These are phyloP conservation scores for Termitomyces sp. DNA, from an alignment of 768 basidiomycete species.

Conservation along the genomic window DNA sequence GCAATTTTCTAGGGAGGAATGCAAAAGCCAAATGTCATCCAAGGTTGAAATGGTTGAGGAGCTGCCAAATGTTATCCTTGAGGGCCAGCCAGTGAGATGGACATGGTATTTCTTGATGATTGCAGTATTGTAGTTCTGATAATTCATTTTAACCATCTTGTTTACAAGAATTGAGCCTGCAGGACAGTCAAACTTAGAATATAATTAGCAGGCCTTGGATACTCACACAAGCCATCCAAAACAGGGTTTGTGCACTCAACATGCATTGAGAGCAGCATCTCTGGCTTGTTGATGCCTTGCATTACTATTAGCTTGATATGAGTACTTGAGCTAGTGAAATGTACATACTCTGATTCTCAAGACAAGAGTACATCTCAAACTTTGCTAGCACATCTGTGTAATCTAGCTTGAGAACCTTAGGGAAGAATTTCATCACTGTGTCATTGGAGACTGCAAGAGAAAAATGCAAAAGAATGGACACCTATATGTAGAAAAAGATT, in stretches of 20 bases:
- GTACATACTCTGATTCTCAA: neutral
- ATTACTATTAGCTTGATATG: too few species aligned
- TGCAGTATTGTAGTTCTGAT: neutral
- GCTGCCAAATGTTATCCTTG: neutral
- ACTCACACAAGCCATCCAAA: too few species aligned
- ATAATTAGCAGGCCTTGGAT: too few species aligned
- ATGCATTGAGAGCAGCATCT: neutral
- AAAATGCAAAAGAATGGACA: too few species aligned
- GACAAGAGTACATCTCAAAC: neutral
- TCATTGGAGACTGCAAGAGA: neutral
- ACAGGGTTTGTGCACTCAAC: neutral
- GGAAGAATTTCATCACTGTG: neutral
- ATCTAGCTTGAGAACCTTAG: neutral
- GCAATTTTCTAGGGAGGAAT: neutral
- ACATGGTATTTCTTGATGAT: neutral
- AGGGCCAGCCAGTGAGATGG: neutral
- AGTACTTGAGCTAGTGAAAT: too few species aligned
- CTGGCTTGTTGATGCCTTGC: too few species aligned
- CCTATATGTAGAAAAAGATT: too few species aligned
- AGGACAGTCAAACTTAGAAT: too few species aligned
- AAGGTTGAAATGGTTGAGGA: neutral
- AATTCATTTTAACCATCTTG: neutral
- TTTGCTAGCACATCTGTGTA: neutral
- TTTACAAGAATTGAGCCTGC: too few species aligned
- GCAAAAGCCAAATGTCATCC: neutral